phyloP scores from a whole-genome alignment of 2,329 filamentous ascomycete genomes.

The Clonostachys chloroleuca region DNA sequence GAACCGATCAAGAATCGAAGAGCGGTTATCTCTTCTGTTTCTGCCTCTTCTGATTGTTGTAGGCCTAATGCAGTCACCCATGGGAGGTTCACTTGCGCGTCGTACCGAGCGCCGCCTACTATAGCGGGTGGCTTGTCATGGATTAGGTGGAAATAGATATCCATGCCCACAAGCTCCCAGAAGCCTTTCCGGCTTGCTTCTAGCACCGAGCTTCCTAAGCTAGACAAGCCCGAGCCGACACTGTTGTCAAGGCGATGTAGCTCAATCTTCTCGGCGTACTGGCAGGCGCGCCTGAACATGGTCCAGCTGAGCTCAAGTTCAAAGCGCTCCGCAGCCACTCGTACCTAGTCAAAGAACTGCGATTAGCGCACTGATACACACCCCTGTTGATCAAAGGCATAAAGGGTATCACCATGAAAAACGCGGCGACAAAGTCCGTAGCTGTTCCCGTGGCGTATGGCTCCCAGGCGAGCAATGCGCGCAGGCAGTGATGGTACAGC shows the following conservation, averaged over 20 bases:
- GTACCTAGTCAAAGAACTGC: not conserved
- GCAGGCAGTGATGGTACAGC: constrained; percentile 17
- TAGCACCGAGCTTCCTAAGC: constrained; percentile 4
- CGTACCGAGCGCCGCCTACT: constrained; percentile 7
- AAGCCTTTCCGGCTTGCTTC: constrained; percentile 18
- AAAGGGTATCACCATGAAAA: constrained; percentile 15
- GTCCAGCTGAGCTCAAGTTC: constrained; percentile 22
- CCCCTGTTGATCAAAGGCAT: too few species aligned
- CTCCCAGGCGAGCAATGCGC: constrained; percentile 19
- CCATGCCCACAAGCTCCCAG: constrained; percentile 24
- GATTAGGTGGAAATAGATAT: constrained; percentile 20
- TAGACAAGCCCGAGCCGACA: too few species aligned
- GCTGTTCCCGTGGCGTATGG: constrained; percentile 19
- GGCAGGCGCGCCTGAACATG: constrained; percentile 19
- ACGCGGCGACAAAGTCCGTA: constrained; percentile 19
- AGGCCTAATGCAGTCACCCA: constrained; percentile 12
- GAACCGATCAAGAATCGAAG: constrained; percentile 17
- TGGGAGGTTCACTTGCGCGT: constrained; percentile 23
- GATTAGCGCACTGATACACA: not conserved
- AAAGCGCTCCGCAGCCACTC: constrained; percentile 20
- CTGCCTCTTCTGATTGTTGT: too few species aligned
- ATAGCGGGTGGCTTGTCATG: constrained; percentile 19
- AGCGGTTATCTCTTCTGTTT: not conserved
- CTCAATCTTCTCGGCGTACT: constrained; percentile 19
- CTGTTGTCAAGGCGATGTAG: constrained; percentile 17